Conservation (phyloP, 192 early-diverging fungal species). For the Entomortierella parvispora region DNA sequence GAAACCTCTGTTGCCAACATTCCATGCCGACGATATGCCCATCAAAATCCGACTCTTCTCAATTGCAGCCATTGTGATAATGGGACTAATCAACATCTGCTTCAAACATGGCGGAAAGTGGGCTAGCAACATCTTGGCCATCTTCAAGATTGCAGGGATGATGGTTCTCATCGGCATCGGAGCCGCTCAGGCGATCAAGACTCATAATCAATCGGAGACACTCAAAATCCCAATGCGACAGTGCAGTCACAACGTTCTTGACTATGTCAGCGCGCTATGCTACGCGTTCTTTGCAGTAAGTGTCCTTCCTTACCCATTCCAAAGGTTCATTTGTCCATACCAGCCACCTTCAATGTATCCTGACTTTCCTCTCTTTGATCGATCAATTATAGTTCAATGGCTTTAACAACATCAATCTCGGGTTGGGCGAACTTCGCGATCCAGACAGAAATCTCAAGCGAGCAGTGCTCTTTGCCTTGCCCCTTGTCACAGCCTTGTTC, state of each 20-base stretch:
- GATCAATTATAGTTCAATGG: conserved; percentile 52
- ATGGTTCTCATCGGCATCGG: conserved; percentile 48
- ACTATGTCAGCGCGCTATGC: conserved; percentile 50
- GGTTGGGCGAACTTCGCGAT: conserved; percentile 46
- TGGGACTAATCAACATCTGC: conserved; percentile 55
- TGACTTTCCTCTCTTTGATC: neutral
- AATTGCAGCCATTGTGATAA: conserved; percentile 27
- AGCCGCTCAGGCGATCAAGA: conserved; percentile 39
- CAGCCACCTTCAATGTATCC: neutral
- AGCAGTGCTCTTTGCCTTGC: conserved; percentile 45
- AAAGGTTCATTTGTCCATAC: neutral
- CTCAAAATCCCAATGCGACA: conserved; percentile 38
- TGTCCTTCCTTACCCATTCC: neutral
- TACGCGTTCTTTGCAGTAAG: conserved; percentile 54
- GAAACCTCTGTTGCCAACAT: neutral
- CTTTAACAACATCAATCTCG: conserved; percentile 57
- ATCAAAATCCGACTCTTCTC: conserved; percentile 28
- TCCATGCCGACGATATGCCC: conserved; percentile 21
- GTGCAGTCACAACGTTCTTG: conserved; percentile 37
- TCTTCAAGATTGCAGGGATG: conserved; percentile 50
- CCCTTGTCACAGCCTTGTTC: conserved; percentile 47
- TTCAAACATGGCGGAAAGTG: conserved; percentile 54
- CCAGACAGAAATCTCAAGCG: conserved; percentile 45
- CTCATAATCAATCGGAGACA: conserved; percentile 32
- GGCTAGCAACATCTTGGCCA: conserved; percentile 39